Conservation (phyloP, 2,329 filamentous ascomycete genomes). For the Claviceps digitariae region DNA sequence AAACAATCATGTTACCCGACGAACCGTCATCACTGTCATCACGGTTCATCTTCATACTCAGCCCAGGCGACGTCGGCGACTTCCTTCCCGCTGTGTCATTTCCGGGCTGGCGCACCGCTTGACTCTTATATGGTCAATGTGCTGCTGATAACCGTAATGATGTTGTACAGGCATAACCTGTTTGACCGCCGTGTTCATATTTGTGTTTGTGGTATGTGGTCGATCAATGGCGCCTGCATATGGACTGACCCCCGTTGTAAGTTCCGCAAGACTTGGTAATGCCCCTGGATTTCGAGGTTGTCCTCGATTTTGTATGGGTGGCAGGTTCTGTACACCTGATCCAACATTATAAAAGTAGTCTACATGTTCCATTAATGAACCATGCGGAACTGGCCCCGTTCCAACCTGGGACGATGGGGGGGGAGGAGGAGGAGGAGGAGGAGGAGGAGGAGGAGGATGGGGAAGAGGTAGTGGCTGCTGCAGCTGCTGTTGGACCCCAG, state of each 20-base stretch:
- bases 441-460: constrained; percentile 4
- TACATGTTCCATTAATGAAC: constrained; percentile 15
- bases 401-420: constrained; percentile 12
- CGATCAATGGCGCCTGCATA: constrained; percentile 38
- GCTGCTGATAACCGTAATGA: constrained; percentile 21
- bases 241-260: constrained; percentile 49
- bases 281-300: constrained; percentile 28
- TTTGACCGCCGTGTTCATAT: constrained; percentile 17
- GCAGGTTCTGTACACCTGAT: constrained; percentile 31
- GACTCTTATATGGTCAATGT: constrained; percentile 25
- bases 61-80: constrained; percentile 25
- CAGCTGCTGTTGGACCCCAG: constrained; percentile 9
- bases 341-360: constrained; percentile 21
- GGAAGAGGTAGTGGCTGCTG: neutral
- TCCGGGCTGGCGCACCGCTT: constrained; percentile 42
- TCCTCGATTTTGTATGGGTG: constrained; percentile 37
- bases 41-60: neutral
- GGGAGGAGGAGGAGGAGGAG: constrained; percentile 19
- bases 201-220: constrained; percentile 16
- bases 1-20: no score
- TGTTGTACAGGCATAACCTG: constrained; percentile 21
- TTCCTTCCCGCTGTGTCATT: constrained; percentile 29
- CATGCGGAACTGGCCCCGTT: constrained; percentile 8
- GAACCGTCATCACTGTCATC: no score
- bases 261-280: constrained; percentile 47